Conservation (phyloP, 805 yeast species). For the Schizosaccharomyces pombe region DNA sequence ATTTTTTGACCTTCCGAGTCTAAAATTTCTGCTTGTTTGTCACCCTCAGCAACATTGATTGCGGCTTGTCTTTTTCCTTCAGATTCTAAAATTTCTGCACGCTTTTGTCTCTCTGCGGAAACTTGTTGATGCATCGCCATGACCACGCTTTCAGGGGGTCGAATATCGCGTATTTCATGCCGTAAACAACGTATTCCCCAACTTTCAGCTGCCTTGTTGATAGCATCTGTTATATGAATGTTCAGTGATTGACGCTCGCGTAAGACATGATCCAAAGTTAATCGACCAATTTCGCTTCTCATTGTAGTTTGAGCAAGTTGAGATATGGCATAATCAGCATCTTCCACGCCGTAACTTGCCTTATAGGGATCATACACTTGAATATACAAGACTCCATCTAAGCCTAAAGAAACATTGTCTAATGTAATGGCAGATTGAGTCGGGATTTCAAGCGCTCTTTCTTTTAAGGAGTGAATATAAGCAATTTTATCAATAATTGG, state of each 20-base stretch:
- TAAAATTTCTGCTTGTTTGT: conserved; percentile 41
- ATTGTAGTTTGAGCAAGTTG: conserved; percentile 79
- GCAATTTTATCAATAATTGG: conserved; percentile 57
- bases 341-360: conserved; percentile 74
- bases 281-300: conserved; percentile 72
- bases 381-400: conserved; percentile 65
- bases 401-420: conserved; percentile 62
- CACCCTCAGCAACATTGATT: conserved; percentile 69
- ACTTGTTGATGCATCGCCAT: conserved; percentile 87
- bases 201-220: conserved; percentile 61
- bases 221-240: conserved; percentile 46
- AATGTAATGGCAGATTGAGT: conserved; percentile 66
- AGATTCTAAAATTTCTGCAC: conserved; percentile 69
- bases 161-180: conserved; percentile 70
- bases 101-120: conserved; percentile 61
- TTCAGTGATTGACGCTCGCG: conserved; percentile 47
- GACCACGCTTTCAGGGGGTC: conserved; percentile 64
- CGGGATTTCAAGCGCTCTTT: conserved; percentile 66
- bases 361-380: conserved; percentile 60
- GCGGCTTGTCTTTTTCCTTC: conserved; percentile 64
- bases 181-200: conserved; percentile 75
- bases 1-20: conserved; percentile 51
- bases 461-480: conserved; percentile 64
- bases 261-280: conserved; percentile 55
- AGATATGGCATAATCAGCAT: conserved; percentile 61